Evolutionary conservation across 441 rosid genomes (phyloP), one percentile per base, ranked within the genome.

Genomic region (Eutrema salsugineum): DNA sequence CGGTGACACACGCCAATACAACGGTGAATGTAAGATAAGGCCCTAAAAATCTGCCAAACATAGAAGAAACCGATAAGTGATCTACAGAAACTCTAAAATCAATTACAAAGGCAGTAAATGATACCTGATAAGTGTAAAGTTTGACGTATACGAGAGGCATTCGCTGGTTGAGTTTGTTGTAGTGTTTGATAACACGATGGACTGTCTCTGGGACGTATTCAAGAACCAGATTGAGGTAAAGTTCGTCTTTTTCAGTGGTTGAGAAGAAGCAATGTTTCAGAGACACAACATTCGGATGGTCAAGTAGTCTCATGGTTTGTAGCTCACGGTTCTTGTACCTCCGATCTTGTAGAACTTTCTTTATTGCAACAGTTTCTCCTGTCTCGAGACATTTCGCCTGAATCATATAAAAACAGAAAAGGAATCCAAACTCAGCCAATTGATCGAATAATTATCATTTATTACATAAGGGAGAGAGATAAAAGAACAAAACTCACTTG

Each of bases 271-370:
- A 94, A 63, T 94, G 99, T 85, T 94, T 94, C 35, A 94, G 80
- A 60, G 87, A 78, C 68, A 94, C 94, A 35, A 88, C 91, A 77
- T 92, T 95, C 3, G 97, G 96, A 62, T 95, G 98, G 79, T 95
- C 98, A 75, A 95, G 90, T 67, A 91, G 90, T 66, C 98, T 92
- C 98, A 92, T 95, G 54, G 94, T 89, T 77, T 95, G 98, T 81
- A 95, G 81, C 79, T 95, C 99, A 48, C 99, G 96, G 78, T 94
- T 94, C 90, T 94, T 94, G 73, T 94, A 94, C 84, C 99, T 87
- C 83, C 87, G 85, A 77, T 94, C 99, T 84, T 92, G 97, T 66
- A 94, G 82, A 60, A 94, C 98, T 79, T 94, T 94, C 87, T 94
- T 94, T 78, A 91, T 94, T 0, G 99, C 99, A 63, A 94, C 98